phyloP scores from a whole-genome alignment of 768 basidiomycete genomes.

The Fomitopsis serialis region DNA sequence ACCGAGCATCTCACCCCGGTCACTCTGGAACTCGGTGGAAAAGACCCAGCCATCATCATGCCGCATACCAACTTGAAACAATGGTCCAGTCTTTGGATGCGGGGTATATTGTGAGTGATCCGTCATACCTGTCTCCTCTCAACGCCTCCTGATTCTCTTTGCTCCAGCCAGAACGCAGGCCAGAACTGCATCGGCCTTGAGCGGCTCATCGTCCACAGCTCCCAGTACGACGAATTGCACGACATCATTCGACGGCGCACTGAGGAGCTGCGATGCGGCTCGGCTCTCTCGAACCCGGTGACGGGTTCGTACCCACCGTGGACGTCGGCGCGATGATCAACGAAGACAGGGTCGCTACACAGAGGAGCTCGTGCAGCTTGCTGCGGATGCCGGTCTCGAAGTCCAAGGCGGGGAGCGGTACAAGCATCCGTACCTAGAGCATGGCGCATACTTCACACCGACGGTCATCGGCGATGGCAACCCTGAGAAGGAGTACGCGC shows the following conservation, averaged over 20 bases:
- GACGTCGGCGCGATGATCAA: slow-evolving; percentile 91
- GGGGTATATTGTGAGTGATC: slow-evolving; percentile 79
- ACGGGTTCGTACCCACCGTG: slow-evolving; percentile 65
- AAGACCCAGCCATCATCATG: slow-evolving; percentile 89
- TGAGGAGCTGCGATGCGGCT: slow-evolving; percentile 67
- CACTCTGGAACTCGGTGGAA: slow-evolving; percentile 90
- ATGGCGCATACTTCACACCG: slow-evolving; percentile 81
- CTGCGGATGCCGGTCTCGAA: slow-evolving; percentile 70
- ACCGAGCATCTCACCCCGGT: slow-evolving; percentile 87
- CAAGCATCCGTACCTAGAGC: slow-evolving; percentile 57
- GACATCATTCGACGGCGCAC: slow-evolving; percentile 59
- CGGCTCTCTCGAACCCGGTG: slow-evolving; percentile 63
- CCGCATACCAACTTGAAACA: slow-evolving; percentile 78
- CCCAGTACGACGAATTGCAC: slow-evolving; percentile 73
- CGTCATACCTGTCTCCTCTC: not conserved
- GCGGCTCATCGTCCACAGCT: slow-evolving; percentile 78
- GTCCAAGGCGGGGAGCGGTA: slow-evolving; percentile 55
- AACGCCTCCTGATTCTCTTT: not conserved
- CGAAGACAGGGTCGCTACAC: slow-evolving; percentile 64
- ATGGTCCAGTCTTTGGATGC: slow-evolving; percentile 81
- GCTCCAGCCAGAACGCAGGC: slow-evolving; percentile 82
- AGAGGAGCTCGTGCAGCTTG: slow-evolving; percentile 60
- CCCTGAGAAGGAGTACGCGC: slow-evolving; percentile 68
- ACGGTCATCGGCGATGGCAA: slow-evolving; percentile 82
- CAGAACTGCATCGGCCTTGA: slow-evolving; percentile 99